These are phyloP conservation scores for Priceomyces medius DNA, from an alignment of 805 yeast species.

Conservation along the genomic window DNA sequence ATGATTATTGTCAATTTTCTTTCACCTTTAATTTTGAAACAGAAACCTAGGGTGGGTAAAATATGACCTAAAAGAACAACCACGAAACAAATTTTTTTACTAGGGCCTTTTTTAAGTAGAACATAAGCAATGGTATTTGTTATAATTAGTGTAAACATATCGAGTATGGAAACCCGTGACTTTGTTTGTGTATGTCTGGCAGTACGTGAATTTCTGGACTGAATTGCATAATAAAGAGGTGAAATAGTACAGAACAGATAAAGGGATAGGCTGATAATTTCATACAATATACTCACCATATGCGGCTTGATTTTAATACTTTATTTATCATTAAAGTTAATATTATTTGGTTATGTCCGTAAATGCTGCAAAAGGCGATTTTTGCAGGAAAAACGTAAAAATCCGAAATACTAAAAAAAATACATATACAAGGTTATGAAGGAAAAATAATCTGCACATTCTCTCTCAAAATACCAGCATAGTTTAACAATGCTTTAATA, in stretches of 20 bases:
- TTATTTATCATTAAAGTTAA: too few relatives aligned
- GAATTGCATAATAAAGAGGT: constrained; percentile 2
- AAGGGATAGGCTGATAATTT: background rate
- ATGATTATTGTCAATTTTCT: constrained; percentile 3
- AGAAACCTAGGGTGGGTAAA: constrained; percentile 1
- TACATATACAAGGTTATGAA: too few relatives aligned
- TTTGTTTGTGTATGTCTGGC: background rate
- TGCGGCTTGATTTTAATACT: too few relatives aligned
- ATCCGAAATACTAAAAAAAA: too few relatives aligned
- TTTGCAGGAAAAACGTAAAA: too few relatives aligned
- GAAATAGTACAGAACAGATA: constrained; percentile 1
- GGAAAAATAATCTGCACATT: too few relatives aligned
- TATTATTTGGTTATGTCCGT: too few relatives aligned
- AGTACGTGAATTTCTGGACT: background rate
- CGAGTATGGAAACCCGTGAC: constrained; percentile 1
- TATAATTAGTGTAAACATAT: constrained; percentile 1
- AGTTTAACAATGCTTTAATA: too few relatives aligned
- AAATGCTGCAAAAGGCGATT: too few relatives aligned
- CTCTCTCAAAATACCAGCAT: too few relatives aligned
- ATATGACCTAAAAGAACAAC: constrained; percentile 6
- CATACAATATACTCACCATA: constrained; percentile 11
- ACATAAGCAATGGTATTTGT: constrained; percentile 3
- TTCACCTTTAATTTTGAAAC: constrained; percentile 5
- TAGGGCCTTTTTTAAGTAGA: background rate
- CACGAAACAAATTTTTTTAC: background rate